These are phyloP conservation scores for Apiospora rasikravindrae DNA, from an alignment of 2,329 filamentous ascomycete species.

Conservation along the genomic window DNA sequence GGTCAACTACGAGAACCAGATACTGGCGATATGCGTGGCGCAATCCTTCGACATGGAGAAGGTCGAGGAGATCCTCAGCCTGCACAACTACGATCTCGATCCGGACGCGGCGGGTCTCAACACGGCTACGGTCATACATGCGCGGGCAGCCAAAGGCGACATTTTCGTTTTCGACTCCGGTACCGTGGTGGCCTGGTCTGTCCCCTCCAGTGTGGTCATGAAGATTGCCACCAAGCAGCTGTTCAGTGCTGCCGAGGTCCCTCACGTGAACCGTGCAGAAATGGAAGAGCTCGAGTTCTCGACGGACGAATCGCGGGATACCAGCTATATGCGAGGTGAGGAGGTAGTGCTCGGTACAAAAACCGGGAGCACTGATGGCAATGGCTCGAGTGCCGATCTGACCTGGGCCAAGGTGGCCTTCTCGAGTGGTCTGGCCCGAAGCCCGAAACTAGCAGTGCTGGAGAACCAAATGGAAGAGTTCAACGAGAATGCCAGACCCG, in stretches of 20 bases:
- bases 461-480: slow-evolving; percentile 84
- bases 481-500: slow-evolving; percentile 83
- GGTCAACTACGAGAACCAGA: slow-evolving; percentile 45
- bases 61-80: slow-evolving; percentile 62
- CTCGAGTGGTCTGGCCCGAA: slow-evolving; percentile 89
- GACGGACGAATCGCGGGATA: slow-evolving; percentile 74
- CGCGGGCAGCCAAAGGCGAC: slow-evolving; percentile 72
- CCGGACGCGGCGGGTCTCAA: slow-evolving; percentile 67
- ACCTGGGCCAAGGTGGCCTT: slow-evolving; percentile 95
- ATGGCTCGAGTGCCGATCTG: slow-evolving; percentile 55
- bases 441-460: slow-evolving; percentile 90
- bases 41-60: slow-evolving; percentile 68
- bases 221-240: slow-evolving; percentile 74
- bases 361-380: slow-evolving; percentile 47
- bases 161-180: slow-evolving; percentile 96
- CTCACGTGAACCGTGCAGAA: slow-evolving; percentile 75
- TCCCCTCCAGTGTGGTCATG: slow-evolving; percentile 75
- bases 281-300: slow-evolving; percentile 89
- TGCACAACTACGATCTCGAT: slow-evolving; percentile 66
- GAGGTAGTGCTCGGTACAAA: slow-evolving; percentile 88
- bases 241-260: slow-evolving; percentile 75
- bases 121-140: slow-evolving; percentile 66
- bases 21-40: slow-evolving; percentile 66
- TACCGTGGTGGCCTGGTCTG: slow-evolving; percentile 89
- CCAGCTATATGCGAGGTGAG: slow-evolving; percentile 82